A percentile compares a stretch with the other conserved stretches of the same genome.
Conservation (phyloP, 2,329 filamentous ascomycete genomes). For the Onygenales sp. region DNA sequence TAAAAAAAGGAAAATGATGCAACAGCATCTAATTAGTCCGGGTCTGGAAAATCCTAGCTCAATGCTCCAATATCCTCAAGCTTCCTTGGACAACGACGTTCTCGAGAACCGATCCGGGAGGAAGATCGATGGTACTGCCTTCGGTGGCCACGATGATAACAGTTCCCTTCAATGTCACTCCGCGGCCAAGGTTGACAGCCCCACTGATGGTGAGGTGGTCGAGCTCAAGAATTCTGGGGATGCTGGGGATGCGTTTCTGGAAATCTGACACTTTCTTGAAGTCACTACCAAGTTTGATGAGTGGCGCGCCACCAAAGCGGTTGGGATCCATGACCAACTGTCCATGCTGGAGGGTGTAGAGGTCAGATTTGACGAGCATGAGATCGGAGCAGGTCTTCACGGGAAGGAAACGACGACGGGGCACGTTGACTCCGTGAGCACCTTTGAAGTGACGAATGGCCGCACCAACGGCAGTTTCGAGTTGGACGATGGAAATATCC, state of each 20-base stretch:
- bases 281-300: constrained; percentile 97
- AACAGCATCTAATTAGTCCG: background rate
- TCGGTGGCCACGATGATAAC: constrained; percentile 99
- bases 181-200: constrained; percentile 90
- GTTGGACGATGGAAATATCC: constrained; percentile 92
- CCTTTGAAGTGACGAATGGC: constrained; percentile 98
- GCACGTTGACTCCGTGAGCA: constrained; percentile 97
- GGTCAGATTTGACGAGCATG: constrained; percentile 98
- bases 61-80: constrained; percentile 64
- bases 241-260: constrained; percentile 43
- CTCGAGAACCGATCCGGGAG: constrained; percentile 91
- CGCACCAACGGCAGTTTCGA: constrained; percentile 96
- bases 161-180: constrained; percentile 90
- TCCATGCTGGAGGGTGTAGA: constrained; percentile 97
- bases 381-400: constrained; percentile 99
- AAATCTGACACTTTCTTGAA: constrained; percentile 98
- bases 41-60: constrained; percentile 16
- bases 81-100: constrained; percentile 99
- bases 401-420: constrained; percentile 92
- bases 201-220: constrained; percentile 92
- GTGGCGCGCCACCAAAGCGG: constrained; percentile 89
- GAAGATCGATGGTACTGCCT: constrained; percentile 95
- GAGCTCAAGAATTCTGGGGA: constrained; percentile 41
- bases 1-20: background rate
- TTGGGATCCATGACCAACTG: constrained; percentile 94